Evolutionary conservation across 1,139 yeast genomes (phyloP), one percentile per base, ranked within the genome.

Genomic region (Zygosaccharomyces sapae): DNA sequence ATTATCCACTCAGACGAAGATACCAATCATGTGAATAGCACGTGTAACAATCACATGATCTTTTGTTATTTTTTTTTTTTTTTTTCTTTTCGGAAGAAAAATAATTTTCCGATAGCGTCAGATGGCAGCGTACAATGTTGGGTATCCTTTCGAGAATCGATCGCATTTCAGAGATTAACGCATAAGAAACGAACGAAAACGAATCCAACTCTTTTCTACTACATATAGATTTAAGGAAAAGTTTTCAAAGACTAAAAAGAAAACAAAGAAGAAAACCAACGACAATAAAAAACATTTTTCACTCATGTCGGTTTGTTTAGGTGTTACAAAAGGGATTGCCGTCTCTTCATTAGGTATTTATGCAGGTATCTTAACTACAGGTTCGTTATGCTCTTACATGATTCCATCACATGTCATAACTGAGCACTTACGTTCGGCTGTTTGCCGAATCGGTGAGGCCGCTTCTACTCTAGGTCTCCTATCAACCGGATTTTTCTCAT

Each of bases 311-410:
- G 53, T 55, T 24, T 60, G 65, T 54, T 46, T 60, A 44, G 63
- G 68, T 24, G 61, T 65, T 22, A 68, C 67, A 36, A 68, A 67
- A 49, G 59, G 65, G 24, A 72, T 86, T 53, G 96, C 96, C 55
- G 80, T 88, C 54, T 83, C 95, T 38, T 81, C 95, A 44, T 83
- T 89, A 84, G 90, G 96, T 70, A 78, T 89, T 54, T 96, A 95
- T 66, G 85, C 96, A 33, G 97, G 97, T 59, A 81, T 86, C 80
- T 92, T 95, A 56, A 86, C 95, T 47, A 92, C 95, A 39, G 77
- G 87, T 38, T 69, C 86, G 46, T 70, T 86, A 53, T 72, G 85
- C 44, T 77, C 74, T 10, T 45, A 51, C 19, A 50, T 48, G 25
- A 53, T 61, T 12, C 63, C 61, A 13, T 46, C 54, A 38, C 63